Evolutionary conservation across 352 stramenopile genomes (phyloP).

Genomic region (Pythium vanterpoolii): DNA sequence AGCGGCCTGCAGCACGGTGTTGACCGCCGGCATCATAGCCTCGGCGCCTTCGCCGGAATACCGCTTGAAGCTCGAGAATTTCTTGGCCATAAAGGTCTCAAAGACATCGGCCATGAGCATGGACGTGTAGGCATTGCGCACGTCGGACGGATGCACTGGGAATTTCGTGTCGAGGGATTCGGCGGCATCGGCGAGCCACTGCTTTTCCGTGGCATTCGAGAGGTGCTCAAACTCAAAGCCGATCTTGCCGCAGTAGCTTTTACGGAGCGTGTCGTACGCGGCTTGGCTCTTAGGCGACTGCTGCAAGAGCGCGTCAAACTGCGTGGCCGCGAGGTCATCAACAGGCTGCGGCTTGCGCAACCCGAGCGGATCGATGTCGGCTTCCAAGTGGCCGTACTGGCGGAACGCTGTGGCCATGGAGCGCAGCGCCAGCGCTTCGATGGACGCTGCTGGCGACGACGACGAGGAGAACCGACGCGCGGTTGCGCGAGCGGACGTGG

Average conservation of each 20-base stretch:
- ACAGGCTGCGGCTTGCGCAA: slow-evolving; percentile 37
- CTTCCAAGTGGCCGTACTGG: slow-evolving; percentile 72
- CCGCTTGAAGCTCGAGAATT: slow-evolving; percentile 85
- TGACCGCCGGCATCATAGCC: slow-evolving; percentile 71
- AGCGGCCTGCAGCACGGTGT: slow-evolving; percentile 63
- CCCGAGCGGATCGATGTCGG: slow-evolving; percentile 61
- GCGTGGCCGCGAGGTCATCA: slow-evolving; percentile 30
- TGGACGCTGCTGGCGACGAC: slow-evolving; percentile 26
- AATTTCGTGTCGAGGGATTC: slow-evolving; percentile 44
- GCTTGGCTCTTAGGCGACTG: slow-evolving; percentile 32
- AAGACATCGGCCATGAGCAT: slow-evolving; percentile 84
- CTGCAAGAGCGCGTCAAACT: slow-evolving; percentile 57
- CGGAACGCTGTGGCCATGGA: slow-evolving; percentile 74
- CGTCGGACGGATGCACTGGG: slow-evolving; percentile 56
- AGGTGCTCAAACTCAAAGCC: slow-evolving; percentile 83
- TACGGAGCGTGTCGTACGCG: slow-evolving; percentile 57
- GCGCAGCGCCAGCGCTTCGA: slow-evolving; percentile 59
- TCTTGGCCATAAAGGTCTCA: slow-evolving; percentile 84
- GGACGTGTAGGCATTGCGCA: slow-evolving; percentile 74
- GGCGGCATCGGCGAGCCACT: slow-evolving; percentile 54
- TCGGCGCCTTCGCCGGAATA: slow-evolving; percentile 86
- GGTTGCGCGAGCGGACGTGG: no score
- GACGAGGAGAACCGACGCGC: slow-evolving; percentile 31
- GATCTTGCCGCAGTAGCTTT: slow-evolving; percentile 75
- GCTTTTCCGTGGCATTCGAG: slow-evolving; percentile 52